Percentiles rank a stretch among this genome's conserved stretches.
Conservation (phyloP, 2,329 filamentous ascomycete genomes). For the Diplocarpon rosae region DNA sequence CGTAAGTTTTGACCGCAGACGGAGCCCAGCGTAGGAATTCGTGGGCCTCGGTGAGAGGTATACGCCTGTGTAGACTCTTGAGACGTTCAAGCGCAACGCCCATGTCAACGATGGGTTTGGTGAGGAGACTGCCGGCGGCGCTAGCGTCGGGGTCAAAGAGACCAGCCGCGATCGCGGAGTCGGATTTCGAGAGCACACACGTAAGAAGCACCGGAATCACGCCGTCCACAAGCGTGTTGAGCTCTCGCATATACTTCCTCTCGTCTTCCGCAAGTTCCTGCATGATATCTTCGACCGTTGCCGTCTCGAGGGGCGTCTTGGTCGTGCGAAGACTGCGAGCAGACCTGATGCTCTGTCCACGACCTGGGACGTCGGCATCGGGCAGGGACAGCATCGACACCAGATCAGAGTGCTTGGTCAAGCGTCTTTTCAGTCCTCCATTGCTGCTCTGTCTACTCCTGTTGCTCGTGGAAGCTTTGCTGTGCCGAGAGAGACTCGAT, state of each 20-base stretch:
- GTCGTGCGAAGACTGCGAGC: slow-evolving; percentile 68
- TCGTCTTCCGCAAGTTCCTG: slow-evolving; percentile 76
- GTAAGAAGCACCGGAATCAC: slow-evolving; percentile 87
- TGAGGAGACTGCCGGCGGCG: slow-evolving; percentile 46
- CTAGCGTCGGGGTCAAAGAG: slow-evolving; percentile 47
- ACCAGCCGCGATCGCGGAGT: slow-evolving; percentile 50
- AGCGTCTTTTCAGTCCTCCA: slow-evolving; percentile 42
- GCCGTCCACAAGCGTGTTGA: slow-evolving; percentile 87
- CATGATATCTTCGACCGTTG: slow-evolving; percentile 66
- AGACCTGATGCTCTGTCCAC: slow-evolving; percentile 61
- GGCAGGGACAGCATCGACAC: slow-evolving; percentile 82
- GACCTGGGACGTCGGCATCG: slow-evolving; percentile 41
- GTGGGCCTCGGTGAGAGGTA: slow-evolving; percentile 62
- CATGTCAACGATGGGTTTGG: slow-evolving; percentile 88
- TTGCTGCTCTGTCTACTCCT: slow-evolving; percentile 26
- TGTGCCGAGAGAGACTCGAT: slow-evolving; percentile 22
- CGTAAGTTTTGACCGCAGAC: slow-evolving; percentile 65
- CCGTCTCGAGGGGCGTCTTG: slow-evolving; percentile 52
- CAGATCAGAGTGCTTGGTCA: slow-evolving; percentile 87
- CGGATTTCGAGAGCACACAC: slow-evolving; percentile 66
- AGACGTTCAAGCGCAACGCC: slow-evolving; percentile 80
- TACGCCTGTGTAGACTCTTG: slow-evolving; percentile 66
- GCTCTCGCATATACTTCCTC: slow-evolving; percentile 74
- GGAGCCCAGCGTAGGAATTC: slow-evolving; percentile 73
- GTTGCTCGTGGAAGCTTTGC: slow-evolving; percentile 6